Conservation (phyloP, 108 stramenopile species). For the Cyclotella baltica region DNA sequence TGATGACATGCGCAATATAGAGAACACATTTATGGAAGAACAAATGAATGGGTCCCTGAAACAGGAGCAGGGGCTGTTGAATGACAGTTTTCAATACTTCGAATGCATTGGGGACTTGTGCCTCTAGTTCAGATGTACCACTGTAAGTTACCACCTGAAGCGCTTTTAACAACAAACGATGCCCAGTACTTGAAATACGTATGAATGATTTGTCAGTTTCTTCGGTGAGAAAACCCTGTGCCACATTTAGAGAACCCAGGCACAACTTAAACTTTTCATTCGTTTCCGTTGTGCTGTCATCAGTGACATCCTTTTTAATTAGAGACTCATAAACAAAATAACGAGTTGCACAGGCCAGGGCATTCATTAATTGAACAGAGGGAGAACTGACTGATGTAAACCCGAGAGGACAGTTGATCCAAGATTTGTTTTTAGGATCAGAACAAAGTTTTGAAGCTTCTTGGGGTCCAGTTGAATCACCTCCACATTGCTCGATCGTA, state of each 20-base stretch:
- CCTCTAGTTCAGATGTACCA: neutral
- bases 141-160: constrained; percentile 6
- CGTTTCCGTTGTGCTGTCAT: constrained; percentile 19
- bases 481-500: constrained; percentile 1
- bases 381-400: constrained; percentile 79
- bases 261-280: constrained; percentile 4
- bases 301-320: neutral
- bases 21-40: constrained; percentile 16
- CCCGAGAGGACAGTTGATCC: constrained; percentile 83
- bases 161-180: constrained; percentile 13
- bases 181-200: constrained; percentile 4
- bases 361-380: constrained; percentile 74
- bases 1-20: constrained; percentile 17
- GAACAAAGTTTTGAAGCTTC: constrained; percentile 59
- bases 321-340: constrained; percentile 82
- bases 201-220: neutral
- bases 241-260: constrained; percentile 1
- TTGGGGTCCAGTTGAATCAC: neutral
- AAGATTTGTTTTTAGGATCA: constrained; percentile 77
- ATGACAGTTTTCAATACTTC: constrained; percentile 23
- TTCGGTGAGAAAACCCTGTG: constrained; percentile 6
- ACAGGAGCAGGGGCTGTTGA: constrained; percentile 18
- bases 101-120: constrained; percentile 13
- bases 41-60: constrained; percentile 31
- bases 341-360: constrained; percentile 79